A percentile compares a stretch with the other conserved stretches of the same genome.
Conservation (phyloP, 2,329 filamentous ascomycete species). For the Penicillium olsonii region DNA sequence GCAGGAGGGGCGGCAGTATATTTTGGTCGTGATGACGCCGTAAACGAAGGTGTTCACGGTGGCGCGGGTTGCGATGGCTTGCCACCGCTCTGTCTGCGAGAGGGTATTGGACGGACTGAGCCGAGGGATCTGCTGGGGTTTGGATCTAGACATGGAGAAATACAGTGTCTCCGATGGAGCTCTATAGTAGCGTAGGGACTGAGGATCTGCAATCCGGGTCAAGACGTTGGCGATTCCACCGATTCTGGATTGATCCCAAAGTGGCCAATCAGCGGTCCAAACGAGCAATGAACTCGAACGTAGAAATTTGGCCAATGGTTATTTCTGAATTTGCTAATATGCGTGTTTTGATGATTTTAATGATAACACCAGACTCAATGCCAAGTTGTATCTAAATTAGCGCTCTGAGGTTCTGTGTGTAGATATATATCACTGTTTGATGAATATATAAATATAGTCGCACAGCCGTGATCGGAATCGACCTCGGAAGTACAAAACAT, state of each 20-base stretch:
- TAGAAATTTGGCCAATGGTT: too few species aligned
- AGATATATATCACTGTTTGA: too few species aligned
- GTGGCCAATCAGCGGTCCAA: constrained; percentile 12
- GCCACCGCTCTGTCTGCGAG: constrained; percentile 40
- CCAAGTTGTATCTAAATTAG: too few species aligned
- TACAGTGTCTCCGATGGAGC: not conserved
- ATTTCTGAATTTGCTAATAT: too few species aligned
- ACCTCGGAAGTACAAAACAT: too few species aligned
- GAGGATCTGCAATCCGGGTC: not conserved
- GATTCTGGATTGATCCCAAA: constrained; percentile 11
- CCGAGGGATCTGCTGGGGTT: constrained; percentile 24
- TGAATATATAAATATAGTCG: too few species aligned
- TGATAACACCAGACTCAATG: too few species aligned
- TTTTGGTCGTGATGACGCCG: constrained; percentile 56
- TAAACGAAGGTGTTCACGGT: constrained; percentile 55
- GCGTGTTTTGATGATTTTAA: too few species aligned
- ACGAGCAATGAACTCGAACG: not conserved
- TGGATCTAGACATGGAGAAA: not conserved
- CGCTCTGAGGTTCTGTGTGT: too few species aligned
- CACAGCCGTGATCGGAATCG: too few species aligned
- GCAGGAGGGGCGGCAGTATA: constrained; percentile 60
- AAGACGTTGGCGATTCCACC: not conserved
- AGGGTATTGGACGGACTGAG: constrained; percentile 17
- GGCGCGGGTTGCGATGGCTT: constrained; percentile 50
- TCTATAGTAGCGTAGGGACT: too few species aligned